These are phyloP conservation scores for Thalassiosira allenii DNA, from an alignment of 352 stramenopile genomes.

Conservation along the genomic window DNA sequence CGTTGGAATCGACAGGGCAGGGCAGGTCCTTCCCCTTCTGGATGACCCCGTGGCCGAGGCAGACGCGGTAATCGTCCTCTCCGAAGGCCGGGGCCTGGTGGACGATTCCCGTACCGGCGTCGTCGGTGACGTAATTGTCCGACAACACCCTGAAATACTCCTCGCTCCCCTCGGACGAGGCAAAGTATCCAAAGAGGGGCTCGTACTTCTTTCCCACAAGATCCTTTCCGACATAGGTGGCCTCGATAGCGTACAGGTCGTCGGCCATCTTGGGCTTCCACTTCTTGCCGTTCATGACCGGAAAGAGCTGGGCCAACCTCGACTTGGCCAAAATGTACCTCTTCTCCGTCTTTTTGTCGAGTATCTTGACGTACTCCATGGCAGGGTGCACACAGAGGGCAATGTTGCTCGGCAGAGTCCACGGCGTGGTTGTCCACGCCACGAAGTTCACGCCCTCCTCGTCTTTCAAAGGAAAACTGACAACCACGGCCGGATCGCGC, in stretches of 20 bases:
- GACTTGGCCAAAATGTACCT: conserved; percentile 94
- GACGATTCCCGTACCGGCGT: conserved; percentile 96
- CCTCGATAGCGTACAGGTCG: conserved; percentile 86
- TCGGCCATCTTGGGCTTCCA: conserved; percentile 90
- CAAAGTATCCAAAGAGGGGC: conserved; percentile 97
- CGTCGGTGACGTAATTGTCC: conserved; percentile 98
- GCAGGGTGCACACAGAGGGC: conserved; percentile 96
- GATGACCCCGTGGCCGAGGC: conserved; percentile 93
- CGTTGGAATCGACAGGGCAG: conserved; percentile 97
- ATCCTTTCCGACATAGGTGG: conserved; percentile 91
- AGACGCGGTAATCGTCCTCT: conserved; percentile 99
- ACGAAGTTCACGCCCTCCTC: conserved; percentile 89
- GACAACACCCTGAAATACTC: conserved; percentile 96
- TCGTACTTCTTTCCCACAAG: conserved; percentile 96
- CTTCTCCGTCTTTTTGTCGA: conserved; percentile 91
- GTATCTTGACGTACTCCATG: conserved; percentile 98
- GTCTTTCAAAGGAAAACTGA: conserved; percentile 94
- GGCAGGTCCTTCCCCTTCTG: conserved; percentile 93
- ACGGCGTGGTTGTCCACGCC: conserved; percentile 99
- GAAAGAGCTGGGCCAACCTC: conserved; percentile 95
- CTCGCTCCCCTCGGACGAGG: conserved; percentile 67
- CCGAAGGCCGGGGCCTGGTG: conserved; percentile 99
- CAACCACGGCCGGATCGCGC: conserved; percentile 96
- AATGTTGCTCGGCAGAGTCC: conserved; percentile 99
- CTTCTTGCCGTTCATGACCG: conserved; percentile 97